These are phyloP conservation scores for Pseudocercospora musae DNA, from an alignment of 2,329 filamentous ascomycete genomes.

Conservation along the genomic window DNA sequence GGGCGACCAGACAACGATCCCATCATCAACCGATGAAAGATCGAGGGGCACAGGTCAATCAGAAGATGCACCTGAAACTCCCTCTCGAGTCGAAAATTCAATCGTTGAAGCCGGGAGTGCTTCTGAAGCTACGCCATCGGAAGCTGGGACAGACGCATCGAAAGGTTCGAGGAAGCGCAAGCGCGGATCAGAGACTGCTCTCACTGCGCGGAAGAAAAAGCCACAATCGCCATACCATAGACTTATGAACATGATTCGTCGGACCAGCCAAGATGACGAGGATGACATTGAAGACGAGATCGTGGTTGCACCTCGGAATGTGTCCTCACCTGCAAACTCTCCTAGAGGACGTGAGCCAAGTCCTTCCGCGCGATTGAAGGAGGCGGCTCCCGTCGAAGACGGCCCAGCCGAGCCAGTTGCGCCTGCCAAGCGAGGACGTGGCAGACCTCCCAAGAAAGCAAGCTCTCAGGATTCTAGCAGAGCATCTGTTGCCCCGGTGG, in stretches of 20 bases:
- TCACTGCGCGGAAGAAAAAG: slow-evolving; percentile 29
- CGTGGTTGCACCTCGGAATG: slow-evolving; percentile 31
- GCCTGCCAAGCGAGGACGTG: slow-evolving; percentile 27
- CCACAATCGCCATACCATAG: slow-evolving; percentile 23
- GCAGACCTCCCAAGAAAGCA: slow-evolving; percentile 27
- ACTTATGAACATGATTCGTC: slow-evolving; percentile 24
- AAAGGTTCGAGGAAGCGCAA: slow-evolving; percentile 29
- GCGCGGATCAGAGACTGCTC: slow-evolving; percentile 14
- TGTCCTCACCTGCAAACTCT: slow-evolving; percentile 4
- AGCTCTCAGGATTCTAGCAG: slow-evolving; percentile 12
- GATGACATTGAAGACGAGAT: slow-evolving; percentile 42
- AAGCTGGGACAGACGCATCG: background rate
- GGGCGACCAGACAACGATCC: slow-evolving; percentile 3
- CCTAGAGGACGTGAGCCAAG: slow-evolving; percentile 17
- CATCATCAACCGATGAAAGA: background rate
- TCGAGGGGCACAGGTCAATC: background rate
- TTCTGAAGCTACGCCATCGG: background rate
- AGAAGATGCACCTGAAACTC: slow-evolving; percentile 11
- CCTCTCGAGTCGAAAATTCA: slow-evolving; percentile 6
- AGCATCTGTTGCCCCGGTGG: slow-evolving; percentile 3
- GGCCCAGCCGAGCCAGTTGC: slow-evolving; percentile 6
- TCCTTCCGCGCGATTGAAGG: background rate
- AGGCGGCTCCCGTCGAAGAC: background rate
- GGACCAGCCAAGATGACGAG: slow-evolving; percentile 25
- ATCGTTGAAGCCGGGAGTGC: background rate